These are phyloP conservation scores for Sarocladium kiliense DNA, from an alignment of 2,329 filamentous ascomycete species.

Conservation along the genomic window DNA sequence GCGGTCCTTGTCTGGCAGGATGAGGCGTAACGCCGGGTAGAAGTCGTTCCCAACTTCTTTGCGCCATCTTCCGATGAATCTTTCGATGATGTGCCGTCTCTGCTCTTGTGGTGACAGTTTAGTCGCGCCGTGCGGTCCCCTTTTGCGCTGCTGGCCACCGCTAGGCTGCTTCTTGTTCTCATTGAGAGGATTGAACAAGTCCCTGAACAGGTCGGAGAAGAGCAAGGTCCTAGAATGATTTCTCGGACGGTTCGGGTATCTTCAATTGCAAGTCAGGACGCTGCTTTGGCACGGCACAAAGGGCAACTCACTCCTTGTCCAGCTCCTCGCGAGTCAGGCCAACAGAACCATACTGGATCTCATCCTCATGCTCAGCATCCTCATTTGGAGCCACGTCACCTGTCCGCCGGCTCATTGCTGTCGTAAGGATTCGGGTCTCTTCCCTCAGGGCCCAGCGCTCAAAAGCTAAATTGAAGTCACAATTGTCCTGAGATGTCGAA, in stretches of 20 bases:
- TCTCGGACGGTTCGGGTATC: constrained; percentile 75
- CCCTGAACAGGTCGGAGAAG: constrained; percentile 73
- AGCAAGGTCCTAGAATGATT: constrained; percentile 76
- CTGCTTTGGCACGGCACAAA: neutral
- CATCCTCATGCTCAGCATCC: constrained; percentile 44
- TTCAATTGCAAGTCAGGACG: constrained; percentile 30
- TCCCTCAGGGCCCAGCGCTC: no score
- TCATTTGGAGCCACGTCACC: constrained; percentile 22
- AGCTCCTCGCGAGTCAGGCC: constrained; percentile 36
- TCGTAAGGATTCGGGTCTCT: no score
- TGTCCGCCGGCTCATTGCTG: neutral
- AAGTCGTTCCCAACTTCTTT: constrained; percentile 86
- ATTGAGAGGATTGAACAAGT: constrained; percentile 74
- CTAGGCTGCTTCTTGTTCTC: constrained; percentile 74
- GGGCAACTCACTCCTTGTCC: constrained; percentile 34
- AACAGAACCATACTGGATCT: constrained; percentile 41
- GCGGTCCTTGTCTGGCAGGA: constrained; percentile 87
- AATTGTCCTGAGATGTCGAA: neutral
- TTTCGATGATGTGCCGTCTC: constrained; percentile 73
- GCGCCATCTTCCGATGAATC: constrained; percentile 84
- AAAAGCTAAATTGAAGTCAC: neutral
- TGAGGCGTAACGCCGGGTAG: constrained; percentile 86
- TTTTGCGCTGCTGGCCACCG: constrained; percentile 50
- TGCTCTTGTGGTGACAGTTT: constrained; percentile 70
- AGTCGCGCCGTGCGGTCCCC: constrained; percentile 50